Base-by-base conservation (phyloP, 148 eudicot species). In the Chenopodium berlandieri region DNA sequence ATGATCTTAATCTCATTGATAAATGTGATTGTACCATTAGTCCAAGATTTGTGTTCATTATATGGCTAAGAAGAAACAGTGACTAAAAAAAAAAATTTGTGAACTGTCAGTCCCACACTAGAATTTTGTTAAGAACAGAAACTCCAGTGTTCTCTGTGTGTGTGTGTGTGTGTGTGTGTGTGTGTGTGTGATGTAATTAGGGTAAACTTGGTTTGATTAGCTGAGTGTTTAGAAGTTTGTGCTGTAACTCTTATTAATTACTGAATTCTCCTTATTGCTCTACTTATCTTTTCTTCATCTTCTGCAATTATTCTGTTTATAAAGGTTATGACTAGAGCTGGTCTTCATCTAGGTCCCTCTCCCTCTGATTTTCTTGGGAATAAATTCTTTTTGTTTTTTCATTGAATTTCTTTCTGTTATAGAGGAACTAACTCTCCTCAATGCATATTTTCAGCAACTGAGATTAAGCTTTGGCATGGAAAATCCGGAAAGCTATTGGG, bases 391-490 rank as follows among this genome's bases (percentile, higher is more conserved):
- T 11, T 30, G 14, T 64, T 40, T 78, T 54, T 77, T 70, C 40
- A 23, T n/a, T 50, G 62, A 46, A 56, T 62, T 20, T 64, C 62
- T 32, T 72, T 56, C 71, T 54, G 30, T 66, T n/a, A 68, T 58
- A 27, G 67, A 52, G 46, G 50, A 40, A 31, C 71, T 40, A 56
- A 75, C 66, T 62, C 66, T 62, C 48, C 73, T 3, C 27, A 22
- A 82, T 76, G n/a, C 62, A 73, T 58, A 9, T 64, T 69, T 70
- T 65, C 87, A 97, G 99, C 93, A n/a, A 97, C 99, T 88, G 98
- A 94, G 82, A 92, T 97, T 79, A 91, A 88, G 84, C 91, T 97
- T 80, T 97, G 98, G 94, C 98, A 94, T 91, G 99, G 96, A 32
- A 97, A 90, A 82, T 88, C 88, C 66, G 99, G 99, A 77, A 97